phyloP scores from a whole-genome alignment of 106 monocot genomes.

The Triglochin maritima region DNA sequence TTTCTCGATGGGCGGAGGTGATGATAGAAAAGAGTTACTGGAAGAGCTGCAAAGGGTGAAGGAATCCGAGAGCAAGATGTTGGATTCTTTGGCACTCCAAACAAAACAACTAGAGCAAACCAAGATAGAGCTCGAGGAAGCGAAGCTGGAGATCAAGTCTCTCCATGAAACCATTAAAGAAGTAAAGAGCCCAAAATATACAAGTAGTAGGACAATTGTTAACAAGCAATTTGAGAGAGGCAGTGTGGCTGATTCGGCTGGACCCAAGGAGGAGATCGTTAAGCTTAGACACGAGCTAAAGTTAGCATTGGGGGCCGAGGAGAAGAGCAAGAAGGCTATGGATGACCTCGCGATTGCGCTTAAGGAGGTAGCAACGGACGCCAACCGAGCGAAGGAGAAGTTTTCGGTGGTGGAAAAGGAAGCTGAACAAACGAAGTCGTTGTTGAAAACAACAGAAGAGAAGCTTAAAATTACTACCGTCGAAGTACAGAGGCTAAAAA shows the following conservation, averaged over 20 bases:
- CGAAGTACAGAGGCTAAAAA: slow-evolving; percentile 26
- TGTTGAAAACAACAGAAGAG: slow-evolving; percentile 24
- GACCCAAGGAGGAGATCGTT: slow-evolving; percentile 18
- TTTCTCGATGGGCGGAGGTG: neutral
- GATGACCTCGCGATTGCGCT: slow-evolving; percentile 45
- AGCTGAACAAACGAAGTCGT: slow-evolving; percentile 13
- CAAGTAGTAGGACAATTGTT: neutral
- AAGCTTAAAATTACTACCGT: slow-evolving; percentile 19
- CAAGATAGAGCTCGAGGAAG: slow-evolving; percentile 70
- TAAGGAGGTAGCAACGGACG: slow-evolving; percentile 44
- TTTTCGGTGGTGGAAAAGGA: slow-evolving; percentile 20
- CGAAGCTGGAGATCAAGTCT: slow-evolving; percentile 46
- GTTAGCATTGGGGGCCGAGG: slow-evolving; percentile 37
- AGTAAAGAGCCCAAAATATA: slow-evolving; percentile 6
- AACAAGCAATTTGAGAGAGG: neutral
- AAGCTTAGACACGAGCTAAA: slow-evolving; percentile 28
- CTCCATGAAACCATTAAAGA: slow-evolving; percentile 18
- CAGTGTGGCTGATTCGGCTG: neutral
- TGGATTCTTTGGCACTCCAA: slow-evolving; percentile 51
- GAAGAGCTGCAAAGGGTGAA: slow-evolving; percentile 49
- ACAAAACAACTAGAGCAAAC: slow-evolving; percentile 68
- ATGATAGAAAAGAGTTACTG: slow-evolving; percentile 20
- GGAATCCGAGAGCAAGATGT: slow-evolving; percentile 67
- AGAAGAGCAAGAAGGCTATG: slow-evolving; percentile 54
- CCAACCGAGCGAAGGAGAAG: slow-evolving; percentile 20